A percentile compares a stretch with the other conserved stretches of the same genome.
phyloP scores from a whole-genome alignment of 2,329 filamentous ascomycete genomes.

The Xylaria polymorpha region DNA sequence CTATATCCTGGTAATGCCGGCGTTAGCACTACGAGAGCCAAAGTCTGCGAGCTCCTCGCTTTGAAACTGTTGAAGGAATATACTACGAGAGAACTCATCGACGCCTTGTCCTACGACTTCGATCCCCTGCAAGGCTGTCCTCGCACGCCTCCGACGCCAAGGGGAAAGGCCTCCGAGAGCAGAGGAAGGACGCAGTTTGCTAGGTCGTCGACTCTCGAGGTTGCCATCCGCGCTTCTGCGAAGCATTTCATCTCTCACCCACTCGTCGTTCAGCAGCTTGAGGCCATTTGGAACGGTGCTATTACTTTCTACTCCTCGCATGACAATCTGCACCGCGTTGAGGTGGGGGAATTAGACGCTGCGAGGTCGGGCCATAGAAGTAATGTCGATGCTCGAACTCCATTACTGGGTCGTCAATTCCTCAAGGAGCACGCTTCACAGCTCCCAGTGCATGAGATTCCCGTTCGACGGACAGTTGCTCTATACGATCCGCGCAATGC shows the following conservation, averaged over 20 bases:
- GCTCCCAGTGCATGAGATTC: slow-evolving; percentile 52
- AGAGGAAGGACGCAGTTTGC: slow-evolving; percentile 68
- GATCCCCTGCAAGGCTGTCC: slow-evolving; percentile 87
- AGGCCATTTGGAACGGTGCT: slow-evolving; percentile 95
- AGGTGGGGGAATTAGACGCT: slow-evolving; percentile 46
- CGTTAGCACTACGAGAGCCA: slow-evolving; percentile 83
- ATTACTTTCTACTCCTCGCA: slow-evolving; percentile 94
- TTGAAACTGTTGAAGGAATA: slow-evolving; percentile 93
- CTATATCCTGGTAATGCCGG: slow-evolving; percentile 85
- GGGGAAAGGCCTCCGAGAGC: slow-evolving; percentile 51
- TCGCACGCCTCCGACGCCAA: slow-evolving; percentile 55
- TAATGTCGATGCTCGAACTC: slow-evolving; percentile 60
- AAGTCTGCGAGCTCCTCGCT: slow-evolving; percentile 90
- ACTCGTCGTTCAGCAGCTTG: slow-evolving; percentile 91
- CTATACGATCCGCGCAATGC: slow-evolving; percentile 92
- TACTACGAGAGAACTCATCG: slow-evolving; percentile 87
- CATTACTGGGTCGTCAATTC: slow-evolving; percentile 59
- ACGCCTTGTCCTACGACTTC: slow-evolving; percentile 94
- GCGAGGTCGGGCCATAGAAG: slow-evolving; percentile 50
- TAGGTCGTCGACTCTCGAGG: slow-evolving; percentile 88
- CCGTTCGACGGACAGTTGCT: slow-evolving; percentile 78
- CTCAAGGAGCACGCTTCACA: slow-evolving; percentile 49
- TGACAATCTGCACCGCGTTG: slow-evolving; percentile 80
- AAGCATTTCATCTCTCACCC: slow-evolving; percentile 94
- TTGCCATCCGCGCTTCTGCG: slow-evolving; percentile 91